Base-by-base conservation (phyloP, 2,329 filamentous ascomycete species). In the Lasiodiplodia sp. region DNA sequence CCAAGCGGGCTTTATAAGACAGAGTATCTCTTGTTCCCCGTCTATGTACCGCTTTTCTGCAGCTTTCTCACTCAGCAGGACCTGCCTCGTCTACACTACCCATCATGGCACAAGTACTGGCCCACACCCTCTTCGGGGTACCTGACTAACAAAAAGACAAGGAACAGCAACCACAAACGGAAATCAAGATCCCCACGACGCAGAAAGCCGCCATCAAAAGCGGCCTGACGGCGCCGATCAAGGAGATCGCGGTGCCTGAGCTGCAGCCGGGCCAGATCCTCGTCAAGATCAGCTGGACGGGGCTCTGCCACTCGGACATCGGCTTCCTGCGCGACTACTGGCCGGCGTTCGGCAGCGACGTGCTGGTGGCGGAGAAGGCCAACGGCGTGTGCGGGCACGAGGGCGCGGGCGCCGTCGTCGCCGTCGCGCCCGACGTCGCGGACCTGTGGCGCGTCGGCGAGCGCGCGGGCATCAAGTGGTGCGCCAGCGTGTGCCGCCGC, bases 291-390 rank as follows among this genome's bases (percentile, higher is more conserved):
- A 89, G 88, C 69, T 82, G 82, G 40, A 89, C 86, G 1, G 87
- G 87, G 0, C 80, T 89, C 62, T 89, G 87, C 77, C 83, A 85
- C 69, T 84, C 82, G 34, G 87, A 89, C 71, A 76, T 89, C 21
- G 86, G 88, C 73, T 85, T 85, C 76, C 87, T 88, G 85, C 71
- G 85, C 66, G 83, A 83, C 67, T 86, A 89, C 73, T 82, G 85
- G 77, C 76, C 77, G 40, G 79, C 79, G 77, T 77, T 75, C 11
- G 71, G 71, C 0, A 78, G 84, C 40, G 79, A 84, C 0, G 3
- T 23, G 38, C 58, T 63, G 16, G 44, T 63, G 18, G 12, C n/a
- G 58, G 25, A 67, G 38, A 18, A n/a, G 21, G 49, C 38, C 18
- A 21, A 38, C 6, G 52, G 49, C 49, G 34, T 57, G n/a, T 51